Evolutionary conservation across 2,329 filamentous ascomycete species (phyloP), one percentile per base, ranked within the genome.

Genomic region (Coniochaeta sp.): DNA sequence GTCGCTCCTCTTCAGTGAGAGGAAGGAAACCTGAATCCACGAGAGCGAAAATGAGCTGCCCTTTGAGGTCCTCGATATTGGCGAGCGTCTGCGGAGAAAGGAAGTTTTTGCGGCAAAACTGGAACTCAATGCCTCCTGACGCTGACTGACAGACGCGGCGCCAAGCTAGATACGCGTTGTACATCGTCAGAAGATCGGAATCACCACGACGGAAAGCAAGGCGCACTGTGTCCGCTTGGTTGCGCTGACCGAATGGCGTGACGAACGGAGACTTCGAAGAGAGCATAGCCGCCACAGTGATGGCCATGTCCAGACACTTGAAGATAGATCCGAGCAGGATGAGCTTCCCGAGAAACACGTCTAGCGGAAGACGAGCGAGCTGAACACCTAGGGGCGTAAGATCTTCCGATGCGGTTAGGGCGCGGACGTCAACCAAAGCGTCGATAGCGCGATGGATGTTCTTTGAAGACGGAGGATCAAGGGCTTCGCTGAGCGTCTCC

Each of bases 181-280:
- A 98, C 1, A 92, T 84, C 0, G 95, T 98, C 12, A 98, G 79
- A 0, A 98, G 81, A 71, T 99, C 95, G 0, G 95, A 98, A 72
- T 97, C 91, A 24, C 91, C 88, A 67, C 89, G 86, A 63, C 89
- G 89, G 77, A 96, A 99, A 4, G 84, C 84, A 61, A 89, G 81
- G 1, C 91, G 85, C 0, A 91, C 89, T 24, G 87, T 85, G 66
- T 97, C 90, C 38, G 91, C 91, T 69, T 96, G 91, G 44, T 87
- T 82, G 58, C 90, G 87, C 55, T 92, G 89, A 1, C 91, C 90
- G 72, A 96, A 91, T 0, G 93, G 90, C 1, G 90, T 89, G 0
- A 93, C 82, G 71, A 98, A 98, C 0, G 93, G 95, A 0, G 93
- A 96, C 71, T 98, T 99, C 31, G 92, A 96, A 1, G 93, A 96